Base-by-base conservation (phyloP, 345 rosid genomes). In the Brassica carinata region DNA sequence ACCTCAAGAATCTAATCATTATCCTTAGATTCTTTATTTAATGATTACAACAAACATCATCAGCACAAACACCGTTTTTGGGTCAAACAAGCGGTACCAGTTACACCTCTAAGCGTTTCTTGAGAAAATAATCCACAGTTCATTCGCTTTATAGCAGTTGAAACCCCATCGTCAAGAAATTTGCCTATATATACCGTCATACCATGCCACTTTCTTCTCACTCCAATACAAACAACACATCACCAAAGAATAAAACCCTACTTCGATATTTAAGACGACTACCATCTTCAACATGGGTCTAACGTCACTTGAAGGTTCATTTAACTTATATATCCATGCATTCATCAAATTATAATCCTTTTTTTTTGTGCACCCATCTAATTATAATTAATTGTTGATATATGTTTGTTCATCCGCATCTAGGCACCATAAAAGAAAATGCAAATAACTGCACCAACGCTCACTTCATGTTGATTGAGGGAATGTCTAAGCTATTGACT, bases 241-340 rank as follows among this genome's bases (percentile, higher is more conserved):
- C 48, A 51, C 30, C 8, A 45, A 43, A 3, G 5, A 30, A 30
- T 30, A 43, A 55, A 53, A 53, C 2, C 2, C 7, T 2, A 53
- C 23, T 15, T 8, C 59, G 17, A 8, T 53, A 8, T 57, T 7
- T 57, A 0, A 57, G 1, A 17, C 27, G 27, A 72, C 14, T 33
- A 64, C 34, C 48, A 65, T 65, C 72, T 23, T 55, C 2, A 55
- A 57, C 26, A 75, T 75, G 79, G 72, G 72, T 8, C 2, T 8
- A 72, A 59, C 29, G 14, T 36, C 76, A 72, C 11, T 19, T n/a
- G 72, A 76, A 76, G 79, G 79, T 76, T 76, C 6, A 67, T 55
- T 67, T 67, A 27, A 67, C 73, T 57, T 26, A 1, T 4, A 59
- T 14, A 23, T 23, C 7, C 64, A 59, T 59, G 64, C 31, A 23